phyloP scores from a whole-genome alignment of 257 asterid genomes.

The Rubia yunnanensis region DNA sequence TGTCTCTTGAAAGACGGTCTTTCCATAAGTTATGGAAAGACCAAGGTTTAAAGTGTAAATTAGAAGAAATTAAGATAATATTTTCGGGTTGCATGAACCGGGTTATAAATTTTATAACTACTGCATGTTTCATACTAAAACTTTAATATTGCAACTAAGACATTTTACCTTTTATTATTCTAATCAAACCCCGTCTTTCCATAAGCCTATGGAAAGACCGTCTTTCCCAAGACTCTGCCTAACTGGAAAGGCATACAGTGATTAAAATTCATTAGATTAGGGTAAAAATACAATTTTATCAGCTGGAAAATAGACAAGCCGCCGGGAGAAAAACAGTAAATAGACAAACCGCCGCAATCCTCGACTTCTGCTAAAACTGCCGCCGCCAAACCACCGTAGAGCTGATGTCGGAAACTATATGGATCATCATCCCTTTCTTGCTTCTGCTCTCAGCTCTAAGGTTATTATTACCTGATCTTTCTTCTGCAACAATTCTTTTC shows the following conservation, averaged over 20 bases:
- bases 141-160: too few species aligned
- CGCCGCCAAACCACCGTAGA: not conserved
- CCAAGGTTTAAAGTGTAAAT: too few species aligned
- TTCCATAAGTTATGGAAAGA: too few species aligned
- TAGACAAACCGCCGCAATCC: not conserved
- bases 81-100: too few species aligned
- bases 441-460: constrained; percentile 20
- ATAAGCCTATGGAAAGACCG: too few species aligned
- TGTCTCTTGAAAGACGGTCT: too few species aligned
- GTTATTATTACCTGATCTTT: not conserved
- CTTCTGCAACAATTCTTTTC: not conserved
- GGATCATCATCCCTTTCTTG: constrained; percentile 20
- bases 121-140: too few species aligned
- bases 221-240: too few species aligned
- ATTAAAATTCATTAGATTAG: not conserved
- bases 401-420: constrained; percentile 24
- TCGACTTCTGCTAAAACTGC: not conserved
- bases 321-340: not conserved
- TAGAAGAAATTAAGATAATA: too few species aligned
- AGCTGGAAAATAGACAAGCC: not conserved
- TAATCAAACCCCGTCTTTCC: too few species aligned
- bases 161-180: too few species aligned
- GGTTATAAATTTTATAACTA: too few species aligned
- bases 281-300: not conserved
- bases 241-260: not conserved